Evolutionary conservation across 192 early-diverging fungal species (phyloP).

Genomic region (Backusella circina): DNA sequence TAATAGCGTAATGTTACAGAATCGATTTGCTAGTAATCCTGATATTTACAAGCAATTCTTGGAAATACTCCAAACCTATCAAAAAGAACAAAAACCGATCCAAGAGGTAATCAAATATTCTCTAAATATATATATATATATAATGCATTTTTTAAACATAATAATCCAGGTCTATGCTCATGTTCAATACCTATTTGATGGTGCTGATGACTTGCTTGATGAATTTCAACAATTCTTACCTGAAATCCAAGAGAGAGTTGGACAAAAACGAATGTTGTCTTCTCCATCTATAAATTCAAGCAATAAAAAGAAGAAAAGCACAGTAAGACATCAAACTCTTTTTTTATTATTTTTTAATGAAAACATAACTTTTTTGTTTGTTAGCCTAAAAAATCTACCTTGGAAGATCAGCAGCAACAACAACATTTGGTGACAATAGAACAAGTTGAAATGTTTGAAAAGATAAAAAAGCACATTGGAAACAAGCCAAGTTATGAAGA

Average conservation of each 20-base stretch:
- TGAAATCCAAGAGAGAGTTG: conserved; percentile 39
- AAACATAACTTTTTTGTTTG: background rate
- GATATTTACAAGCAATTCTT: conserved; percentile 97
- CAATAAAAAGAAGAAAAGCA: background rate
- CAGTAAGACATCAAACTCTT: background rate
- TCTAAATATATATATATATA: no score
- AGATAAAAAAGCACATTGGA: conserved; percentile 79
- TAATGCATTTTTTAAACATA: no score
- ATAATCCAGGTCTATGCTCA: conserved; percentile 79
- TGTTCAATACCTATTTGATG: conserved; percentile 84
- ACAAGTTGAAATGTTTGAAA: conserved; percentile 93
- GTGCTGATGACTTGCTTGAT: conserved; percentile 87
- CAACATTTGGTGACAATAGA: conserved; percentile 47
- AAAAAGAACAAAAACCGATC: conserved; percentile 93
- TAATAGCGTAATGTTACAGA: conserved; percentile 40
- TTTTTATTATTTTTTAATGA: background rate
- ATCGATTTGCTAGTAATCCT: conserved; percentile 85
- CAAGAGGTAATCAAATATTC: conserved; percentile 61
- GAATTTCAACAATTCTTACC: conserved; percentile 99
- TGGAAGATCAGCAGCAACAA: background rate
- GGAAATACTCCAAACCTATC: conserved; percentile 96
- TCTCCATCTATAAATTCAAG: background rate
- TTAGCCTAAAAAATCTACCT: background rate
- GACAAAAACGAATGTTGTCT: background rate
- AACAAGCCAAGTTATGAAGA: conserved; percentile 88